Base-by-base conservation (phyloP, 1,139 yeast species). In the Sugiyamaella grinbergsii region DNA sequence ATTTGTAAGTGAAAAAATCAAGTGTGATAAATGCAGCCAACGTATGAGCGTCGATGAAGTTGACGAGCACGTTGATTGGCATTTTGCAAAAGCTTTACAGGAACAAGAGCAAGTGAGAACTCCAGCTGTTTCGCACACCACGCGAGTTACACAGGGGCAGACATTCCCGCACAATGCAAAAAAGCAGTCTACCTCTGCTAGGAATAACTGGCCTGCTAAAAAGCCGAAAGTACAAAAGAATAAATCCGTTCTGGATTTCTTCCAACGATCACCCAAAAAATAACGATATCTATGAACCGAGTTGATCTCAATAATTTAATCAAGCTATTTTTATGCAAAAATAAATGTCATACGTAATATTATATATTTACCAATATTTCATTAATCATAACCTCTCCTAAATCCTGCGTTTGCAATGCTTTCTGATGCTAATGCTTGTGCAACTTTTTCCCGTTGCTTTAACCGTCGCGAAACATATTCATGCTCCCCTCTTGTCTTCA, bases 401-500 rank as follows among this genome's bases (percentile, higher is more conserved):
- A 47, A 47, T 24, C 50, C 50, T 22, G 36, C 13, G 16, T 60
- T 57, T 3, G 63, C 62, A 43, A 62, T 53, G 29, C 81, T 71
- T 61, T 84, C 88, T 0, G 89, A 82, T 0, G 84, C 81, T 42
- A 84, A 72, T 41, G 82, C 79, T 56, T 80, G 82, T 0, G 86
- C 81, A 49, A 83, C 70, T 37, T 79, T 71, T 50, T 82, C 86
- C 50, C 91, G 72, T 60, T 81, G 85, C 20, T 77, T 80, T 42
- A 86, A 63, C 49, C 89, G 72, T 56, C 75, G 71, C 6, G 80
- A 75, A 3, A 85, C 78, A 58, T 70, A 78, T 2, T 70, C 74
- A 19, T 65, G 59, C 49, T 77, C 78, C 2, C 77, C 80, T 63
- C 61, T 74, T 58, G 62, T 70, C 51, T 62, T 53, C 51, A 87